Evolutionary conservation across 345 rosid genomes (phyloP).

Genomic region (Tarenaya hassleriana): DNA sequence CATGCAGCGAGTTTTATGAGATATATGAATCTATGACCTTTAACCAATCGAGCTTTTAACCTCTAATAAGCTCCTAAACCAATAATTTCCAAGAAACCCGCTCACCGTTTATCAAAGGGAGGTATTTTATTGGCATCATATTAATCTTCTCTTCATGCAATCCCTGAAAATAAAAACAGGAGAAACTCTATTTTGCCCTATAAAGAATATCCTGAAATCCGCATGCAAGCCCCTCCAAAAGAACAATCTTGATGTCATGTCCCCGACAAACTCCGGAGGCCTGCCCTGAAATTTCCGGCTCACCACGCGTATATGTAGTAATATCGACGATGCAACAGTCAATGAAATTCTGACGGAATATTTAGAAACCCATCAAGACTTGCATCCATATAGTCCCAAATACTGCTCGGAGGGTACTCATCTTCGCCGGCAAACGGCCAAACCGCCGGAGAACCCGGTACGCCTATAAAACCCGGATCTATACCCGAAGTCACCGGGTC

Average conservation of each 20-base stretch:
- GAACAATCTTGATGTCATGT: background rate
- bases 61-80: no score
- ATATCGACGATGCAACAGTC: slow-evolving; percentile 5
- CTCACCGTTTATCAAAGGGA: no score
- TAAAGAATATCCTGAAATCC: slow-evolving; percentile 13
- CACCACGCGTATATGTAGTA: slow-evolving; percentile 8
- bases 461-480: slow-evolving; percentile 39
- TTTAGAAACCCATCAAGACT: slow-evolving; percentile 47
- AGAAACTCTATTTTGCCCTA: slow-evolving; percentile 9
- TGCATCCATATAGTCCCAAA: slow-evolving; percentile 66
- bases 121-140: no score
- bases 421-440: slow-evolving; percentile 68
- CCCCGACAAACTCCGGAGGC: background rate
- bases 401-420: slow-evolving; percentile 42
- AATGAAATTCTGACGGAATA: slow-evolving; percentile 1
- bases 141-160: background rate
- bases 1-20: no score
- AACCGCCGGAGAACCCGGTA: slow-evolving; percentile 40
- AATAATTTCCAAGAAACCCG: no score
- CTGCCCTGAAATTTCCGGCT: background rate
- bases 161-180: slow-evolving; percentile 2
- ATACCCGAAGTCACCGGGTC: slow-evolving; percentile 35
- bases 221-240: slow-evolving; percentile 26
- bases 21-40: no score
- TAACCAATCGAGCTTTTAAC: no score